Conservation (phyloP, 345 rosid genomes). For the Trapa incisa region DNA sequence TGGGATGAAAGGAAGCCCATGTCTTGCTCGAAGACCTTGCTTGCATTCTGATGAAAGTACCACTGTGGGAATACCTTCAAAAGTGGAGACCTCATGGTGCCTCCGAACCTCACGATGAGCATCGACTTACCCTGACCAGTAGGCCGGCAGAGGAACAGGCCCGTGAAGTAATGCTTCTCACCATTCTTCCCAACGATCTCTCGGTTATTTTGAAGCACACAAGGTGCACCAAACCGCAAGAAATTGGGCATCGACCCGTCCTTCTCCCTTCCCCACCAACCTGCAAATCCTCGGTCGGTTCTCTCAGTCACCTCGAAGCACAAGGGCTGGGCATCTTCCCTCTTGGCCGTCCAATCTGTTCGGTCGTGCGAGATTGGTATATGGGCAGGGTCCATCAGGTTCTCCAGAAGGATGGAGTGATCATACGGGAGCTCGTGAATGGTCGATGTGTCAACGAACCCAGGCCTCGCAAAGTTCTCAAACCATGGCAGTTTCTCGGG, state of each 20-base stretch:
- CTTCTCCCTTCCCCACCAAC: conserved; percentile 77
- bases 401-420: conserved; percentile 87
- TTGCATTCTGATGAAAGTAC: conserved; percentile 77
- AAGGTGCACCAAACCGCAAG: conserved; percentile 67
- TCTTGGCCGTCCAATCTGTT: conserved; percentile 72
- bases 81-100: conserved; percentile 42
- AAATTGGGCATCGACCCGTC: conserved; percentile 35
- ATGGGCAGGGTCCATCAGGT: conserved; percentile 98
- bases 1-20: conserved; percentile 93
- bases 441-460: conserved; percentile 57
- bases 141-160: conserved; percentile 85
- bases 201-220: conserved; percentile 63
- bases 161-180: conserved; percentile 51
- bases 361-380: conserved; percentile 86
- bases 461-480: conserved; percentile 65
- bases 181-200: conserved; percentile 58
- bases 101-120: conserved; percentile 83
- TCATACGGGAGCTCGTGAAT: conserved; percentile 91
- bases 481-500: conserved; percentile 74
- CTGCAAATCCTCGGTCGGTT: conserved; percentile 68
- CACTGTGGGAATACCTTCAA: conserved; percentile 53
- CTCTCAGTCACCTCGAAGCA: conserved; percentile 62
- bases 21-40: conserved; percentile 87
- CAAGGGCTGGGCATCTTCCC: conserved; percentile 84
- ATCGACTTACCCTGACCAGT: conserved; percentile 94